A percentile compares a stretch with the other conserved stretches of the same genome.
Conservation (phyloP, 441 rosid genomes). For the Daphne laureola region DNA sequence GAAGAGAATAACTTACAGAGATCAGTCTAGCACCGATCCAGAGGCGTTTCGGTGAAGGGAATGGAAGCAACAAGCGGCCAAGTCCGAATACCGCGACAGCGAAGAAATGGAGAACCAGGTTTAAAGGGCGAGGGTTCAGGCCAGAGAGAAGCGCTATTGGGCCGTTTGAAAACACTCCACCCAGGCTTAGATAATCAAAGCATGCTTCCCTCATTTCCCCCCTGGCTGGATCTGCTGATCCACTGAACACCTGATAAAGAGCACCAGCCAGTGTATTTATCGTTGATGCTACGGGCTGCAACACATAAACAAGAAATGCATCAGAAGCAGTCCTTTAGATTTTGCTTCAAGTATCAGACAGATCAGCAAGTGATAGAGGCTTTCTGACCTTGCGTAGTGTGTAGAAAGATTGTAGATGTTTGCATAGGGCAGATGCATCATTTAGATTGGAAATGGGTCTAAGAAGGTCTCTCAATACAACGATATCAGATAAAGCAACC, state of each 20-base stretch:
- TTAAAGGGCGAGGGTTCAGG: slow-evolving; percentile 8
- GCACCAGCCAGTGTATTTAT: slow-evolving; percentile 13
- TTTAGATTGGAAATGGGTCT: slow-evolving; percentile 7
- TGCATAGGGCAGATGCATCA: slow-evolving; percentile 11
- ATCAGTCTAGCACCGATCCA: slow-evolving; percentile 12
- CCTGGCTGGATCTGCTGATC: slow-evolving; percentile 13
- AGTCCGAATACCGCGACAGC: slow-evolving; percentile 13
- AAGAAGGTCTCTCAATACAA: slow-evolving; percentile 12
- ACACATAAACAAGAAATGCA: too few species aligned
- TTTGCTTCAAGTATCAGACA: too few species aligned
- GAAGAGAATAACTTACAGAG: background rate
- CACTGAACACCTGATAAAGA: slow-evolving; percentile 12
- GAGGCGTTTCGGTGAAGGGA: slow-evolving; percentile 13
- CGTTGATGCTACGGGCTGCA: slow-evolving; percentile 16
- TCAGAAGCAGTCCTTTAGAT: too few species aligned
- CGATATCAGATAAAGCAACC: slow-evolving; percentile 15
- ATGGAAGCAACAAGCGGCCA: slow-evolving; percentile 13
- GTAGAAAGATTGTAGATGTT: slow-evolving; percentile 15
- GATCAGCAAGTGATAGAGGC: too few species aligned
- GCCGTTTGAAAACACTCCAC: slow-evolving; percentile 11
- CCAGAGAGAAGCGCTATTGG: slow-evolving; percentile 17
- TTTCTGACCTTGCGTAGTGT: slow-evolving; percentile 11
- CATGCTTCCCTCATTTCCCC: slow-evolving; percentile 16
- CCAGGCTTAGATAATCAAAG: slow-evolving; percentile 11
- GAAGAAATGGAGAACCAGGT: slow-evolving; percentile 11